Base-by-base conservation (phyloP, 2,329 filamentous ascomycete species). In the Raffaelea ambrosiae region DNA sequence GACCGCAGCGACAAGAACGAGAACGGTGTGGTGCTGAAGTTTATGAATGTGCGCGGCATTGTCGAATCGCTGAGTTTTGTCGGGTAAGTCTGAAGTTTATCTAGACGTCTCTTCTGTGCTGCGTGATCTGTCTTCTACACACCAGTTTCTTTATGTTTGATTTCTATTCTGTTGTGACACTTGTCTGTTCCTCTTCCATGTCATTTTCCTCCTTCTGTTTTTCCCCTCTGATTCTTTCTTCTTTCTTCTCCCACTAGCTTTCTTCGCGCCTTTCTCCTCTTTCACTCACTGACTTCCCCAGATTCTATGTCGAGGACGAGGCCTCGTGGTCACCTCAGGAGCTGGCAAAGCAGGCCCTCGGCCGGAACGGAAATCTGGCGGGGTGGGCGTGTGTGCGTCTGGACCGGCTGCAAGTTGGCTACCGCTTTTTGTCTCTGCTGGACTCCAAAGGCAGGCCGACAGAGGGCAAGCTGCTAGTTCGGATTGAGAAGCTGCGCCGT, bases 1-100 rank as follows among this genome's bases (percentile, higher is more conserved):
- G 26, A 29, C 7, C 26, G 26, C 7, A 13, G 26, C 7, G 26
- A 29, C 26, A 29, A 29, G 13, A 13, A 7, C 26, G 26, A 55
- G 5, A 54, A 61, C 22, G 76, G 74, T 4, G 72, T 74, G 48
- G 65, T 65, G n/a, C 61, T 88, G 41, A 65, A 71, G 18, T 89
- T 88, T 59, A 65, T 67, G 33, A 71, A 72, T 31, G 66, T 81
- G 41, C 67, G 70, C 46, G 73, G 75, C 44, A 73, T 88, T 11
- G 73, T 85, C 14, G 80, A 86, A 58, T 76, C 84, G 55, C 69
- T 89, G 54, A 85, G 81, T 57, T 89, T 89, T 59, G 65, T 89
- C 29, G 77, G 81, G 84, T 88, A 65, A 71, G 83, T 59, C 48
- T 48, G n/a, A n/a, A n/a, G n/a, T n/a, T n/a, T n/a, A n/a, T n/a